Evolutionary conservation across 306 rosid genomes (phyloP).

Genomic region (Prinsepia uniflora): DNA sequence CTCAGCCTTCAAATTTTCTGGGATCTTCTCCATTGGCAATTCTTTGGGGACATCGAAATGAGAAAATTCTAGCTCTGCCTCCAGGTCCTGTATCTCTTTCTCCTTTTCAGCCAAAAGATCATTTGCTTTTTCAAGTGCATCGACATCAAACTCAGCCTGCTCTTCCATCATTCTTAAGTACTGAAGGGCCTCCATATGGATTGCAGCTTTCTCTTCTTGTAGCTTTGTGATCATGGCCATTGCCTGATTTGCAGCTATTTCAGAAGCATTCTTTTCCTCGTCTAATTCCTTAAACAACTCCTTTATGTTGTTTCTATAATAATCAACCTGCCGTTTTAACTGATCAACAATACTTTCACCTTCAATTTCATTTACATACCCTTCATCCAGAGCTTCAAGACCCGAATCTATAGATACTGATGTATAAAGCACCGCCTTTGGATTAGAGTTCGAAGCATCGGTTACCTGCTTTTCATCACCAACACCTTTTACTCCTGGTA

Average conservation of each 20-base stretch:
- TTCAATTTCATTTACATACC: conserved; percentile 56
- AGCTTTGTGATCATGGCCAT: conserved; percentile 96
- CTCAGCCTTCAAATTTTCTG: conserved; percentile 31
- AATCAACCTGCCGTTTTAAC: conserved; percentile 50
- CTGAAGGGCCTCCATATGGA: conserved; percentile 88
- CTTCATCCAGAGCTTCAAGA: conserved; percentile 57
- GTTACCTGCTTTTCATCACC: conserved; percentile 30
- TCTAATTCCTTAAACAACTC: conserved; percentile 63
- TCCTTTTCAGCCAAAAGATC: conserved; percentile 79
- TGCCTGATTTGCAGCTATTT: conserved; percentile 73
- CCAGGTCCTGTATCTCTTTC: conserved; percentile 73
- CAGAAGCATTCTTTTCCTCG: conserved; percentile 84
- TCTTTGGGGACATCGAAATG: conserved; percentile 31
- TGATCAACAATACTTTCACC: conserved; percentile 50
- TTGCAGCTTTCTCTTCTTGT: conserved; percentile 89
- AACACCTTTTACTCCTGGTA: conserved; percentile 14
- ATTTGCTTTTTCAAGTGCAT: conserved; percentile 68
- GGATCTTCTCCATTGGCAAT: conserved; percentile 16
- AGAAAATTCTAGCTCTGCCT: conserved; percentile 66
- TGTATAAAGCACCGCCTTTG: conserved; percentile 29
- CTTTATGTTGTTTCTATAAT: conserved; percentile 50
- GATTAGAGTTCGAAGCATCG: conserved; percentile 32
- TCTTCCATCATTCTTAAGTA: conserved; percentile 95
- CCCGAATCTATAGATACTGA: conserved; percentile 46
- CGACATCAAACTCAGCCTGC: conserved; percentile 89